These are phyloP conservation scores for Trametes elegans DNA, from an alignment of 768 basidiomycete species.

Conservation along the genomic window DNA sequence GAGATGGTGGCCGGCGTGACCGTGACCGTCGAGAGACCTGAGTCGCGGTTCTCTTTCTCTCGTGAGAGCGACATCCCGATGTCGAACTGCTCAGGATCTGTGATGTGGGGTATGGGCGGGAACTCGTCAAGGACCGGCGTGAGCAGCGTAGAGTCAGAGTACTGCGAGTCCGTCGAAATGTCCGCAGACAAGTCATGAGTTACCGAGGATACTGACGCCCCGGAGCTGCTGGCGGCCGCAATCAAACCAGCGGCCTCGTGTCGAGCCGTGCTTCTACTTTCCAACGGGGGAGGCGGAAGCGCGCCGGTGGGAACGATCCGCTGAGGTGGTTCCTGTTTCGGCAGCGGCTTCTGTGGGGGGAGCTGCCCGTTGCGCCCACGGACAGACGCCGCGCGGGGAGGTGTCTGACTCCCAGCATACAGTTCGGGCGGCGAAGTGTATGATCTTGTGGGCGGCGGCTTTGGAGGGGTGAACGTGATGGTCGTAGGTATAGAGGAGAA, in stretches of 20 bases:
- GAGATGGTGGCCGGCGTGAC: constrained; percentile 33
- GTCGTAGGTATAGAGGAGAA: constrained; percentile 48
- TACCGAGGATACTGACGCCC: neutral
- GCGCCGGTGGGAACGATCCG: constrained; percentile 6
- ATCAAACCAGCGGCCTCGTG: constrained; percentile 21
- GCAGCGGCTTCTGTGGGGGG: constrained; percentile 24
- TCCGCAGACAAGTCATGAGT: constrained; percentile 9
- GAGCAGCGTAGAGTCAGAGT: constrained; percentile 12
- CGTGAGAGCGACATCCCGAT: constrained; percentile 8
- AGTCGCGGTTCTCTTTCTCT: constrained; percentile 32
- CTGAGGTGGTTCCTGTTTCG: constrained; percentile 14
- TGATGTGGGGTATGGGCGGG: constrained; percentile 13
- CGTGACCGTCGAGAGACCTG: constrained; percentile 29
- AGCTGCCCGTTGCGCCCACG: constrained; percentile 12
- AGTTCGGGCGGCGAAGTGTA: neutral
- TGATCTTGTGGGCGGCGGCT: constrained; percentile 1
- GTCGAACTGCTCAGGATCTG: constrained; percentile 9
- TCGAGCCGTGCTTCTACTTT: constrained; percentile 18
- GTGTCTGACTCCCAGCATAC: neutral
- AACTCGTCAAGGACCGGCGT: constrained; percentile 19
- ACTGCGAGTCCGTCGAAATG: constrained; percentile 13
- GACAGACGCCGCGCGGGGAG: constrained; percentile 3
- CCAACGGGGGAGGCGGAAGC: constrained; percentile 17
- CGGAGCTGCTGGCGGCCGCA: neutral
- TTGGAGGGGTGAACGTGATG: constrained; percentile 14